These are phyloP conservation scores for Leucosporidium scottii DNA, from an alignment of 768 basidiomycete genomes.

Conservation along the genomic window DNA sequence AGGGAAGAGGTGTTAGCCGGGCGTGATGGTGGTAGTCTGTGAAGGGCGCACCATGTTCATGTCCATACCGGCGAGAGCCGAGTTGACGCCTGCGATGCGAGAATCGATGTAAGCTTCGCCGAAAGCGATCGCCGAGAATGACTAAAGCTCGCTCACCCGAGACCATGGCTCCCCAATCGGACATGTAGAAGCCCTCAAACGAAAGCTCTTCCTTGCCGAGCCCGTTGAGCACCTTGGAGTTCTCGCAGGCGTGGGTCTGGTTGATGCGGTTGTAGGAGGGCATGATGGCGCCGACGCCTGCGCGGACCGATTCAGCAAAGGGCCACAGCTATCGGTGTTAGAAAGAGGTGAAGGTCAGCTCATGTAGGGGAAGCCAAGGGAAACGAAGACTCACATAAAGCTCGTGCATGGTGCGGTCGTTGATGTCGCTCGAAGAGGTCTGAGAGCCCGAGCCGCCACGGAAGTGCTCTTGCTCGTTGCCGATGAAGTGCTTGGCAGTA, in stretches of 20 bases:
- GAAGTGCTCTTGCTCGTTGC: conserved; percentile 46
- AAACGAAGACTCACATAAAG: conserved; percentile 34
- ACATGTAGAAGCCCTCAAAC: conserved; percentile 71
- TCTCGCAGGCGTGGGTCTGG: conserved; percentile 2
- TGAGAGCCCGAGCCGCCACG: conserved; percentile 40
- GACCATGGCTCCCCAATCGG: conserved; percentile 63
- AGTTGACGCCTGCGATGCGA: background rate
- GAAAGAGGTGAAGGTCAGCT: conserved; percentile 5
- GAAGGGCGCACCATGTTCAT: background rate
- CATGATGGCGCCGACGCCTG: conserved; percentile 28
- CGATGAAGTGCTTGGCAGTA: conserved; percentile 61
- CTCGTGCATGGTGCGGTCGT: conserved; percentile 40
- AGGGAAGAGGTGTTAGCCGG: background rate
- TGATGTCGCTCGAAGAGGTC: conserved; percentile 48
- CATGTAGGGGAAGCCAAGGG: conserved; percentile 26
- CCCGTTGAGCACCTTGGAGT: conserved; percentile 54
- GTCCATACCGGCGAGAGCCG: background rate
- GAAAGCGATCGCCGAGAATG: background rate
- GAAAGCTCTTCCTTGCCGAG: conserved; percentile 41
- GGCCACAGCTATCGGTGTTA: conserved; percentile 1
- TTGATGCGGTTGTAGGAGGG: conserved; percentile 40
- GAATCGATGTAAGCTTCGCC: conserved; percentile 1
- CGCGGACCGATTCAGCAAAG: conserved; percentile 5
- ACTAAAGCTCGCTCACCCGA: conserved; percentile 1
- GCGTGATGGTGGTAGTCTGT: too few species aligned